These are phyloP conservation scores for Exophiala aquamarina DNA, from an alignment of 2,329 filamentous ascomycete species.

Conservation along the genomic window DNA sequence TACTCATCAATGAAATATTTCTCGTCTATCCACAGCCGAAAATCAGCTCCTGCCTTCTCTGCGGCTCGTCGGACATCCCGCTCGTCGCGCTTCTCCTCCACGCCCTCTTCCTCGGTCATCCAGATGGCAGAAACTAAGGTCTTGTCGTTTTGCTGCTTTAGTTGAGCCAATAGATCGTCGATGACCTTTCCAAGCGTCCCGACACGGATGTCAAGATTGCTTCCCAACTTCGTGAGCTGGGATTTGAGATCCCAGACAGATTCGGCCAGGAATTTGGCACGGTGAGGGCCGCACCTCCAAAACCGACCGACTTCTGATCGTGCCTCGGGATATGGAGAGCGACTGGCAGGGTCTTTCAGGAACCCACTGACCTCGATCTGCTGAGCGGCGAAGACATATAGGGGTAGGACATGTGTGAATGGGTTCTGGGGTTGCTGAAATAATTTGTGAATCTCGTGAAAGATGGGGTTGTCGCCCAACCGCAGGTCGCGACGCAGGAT, in stretches of 20 bases:
- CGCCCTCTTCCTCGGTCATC: constrained; percentile 70
- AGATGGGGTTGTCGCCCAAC: constrained; percentile 70
- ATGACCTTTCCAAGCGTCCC: constrained; percentile 63
- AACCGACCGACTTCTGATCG: constrained; percentile 64
- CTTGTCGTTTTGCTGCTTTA: constrained; percentile 40
- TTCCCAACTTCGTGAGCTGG: constrained; percentile 58
- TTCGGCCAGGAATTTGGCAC: constrained; percentile 71
- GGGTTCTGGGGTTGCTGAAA: constrained; percentile 46
- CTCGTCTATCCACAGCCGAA: constrained; percentile 69
- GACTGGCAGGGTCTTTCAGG: constrained; percentile 46
- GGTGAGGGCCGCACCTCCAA: constrained; percentile 72
- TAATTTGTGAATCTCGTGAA: constrained; percentile 56
- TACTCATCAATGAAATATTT: constrained; percentile 81
- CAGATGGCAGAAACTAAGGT: constrained; percentile 63
- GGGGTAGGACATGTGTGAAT: constrained; percentile 67
- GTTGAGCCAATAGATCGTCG: constrained; percentile 54
- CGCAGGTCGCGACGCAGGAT: constrained; percentile 72
- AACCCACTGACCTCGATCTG: constrained; percentile 77
- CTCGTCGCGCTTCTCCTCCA: constrained; percentile 69
- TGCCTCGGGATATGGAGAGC: constrained; percentile 68
- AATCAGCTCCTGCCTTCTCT: constrained; percentile 54
- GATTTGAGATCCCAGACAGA: constrained; percentile 71
- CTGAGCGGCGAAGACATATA: constrained; percentile 68
- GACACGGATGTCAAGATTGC: constrained; percentile 63
- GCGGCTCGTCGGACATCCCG: constrained; percentile 55